These are phyloP conservation scores for Annulohypoxylon stygium DNA, from an alignment of 495 filamentous ascomycete genomes.

Conservation along the genomic window DNA sequence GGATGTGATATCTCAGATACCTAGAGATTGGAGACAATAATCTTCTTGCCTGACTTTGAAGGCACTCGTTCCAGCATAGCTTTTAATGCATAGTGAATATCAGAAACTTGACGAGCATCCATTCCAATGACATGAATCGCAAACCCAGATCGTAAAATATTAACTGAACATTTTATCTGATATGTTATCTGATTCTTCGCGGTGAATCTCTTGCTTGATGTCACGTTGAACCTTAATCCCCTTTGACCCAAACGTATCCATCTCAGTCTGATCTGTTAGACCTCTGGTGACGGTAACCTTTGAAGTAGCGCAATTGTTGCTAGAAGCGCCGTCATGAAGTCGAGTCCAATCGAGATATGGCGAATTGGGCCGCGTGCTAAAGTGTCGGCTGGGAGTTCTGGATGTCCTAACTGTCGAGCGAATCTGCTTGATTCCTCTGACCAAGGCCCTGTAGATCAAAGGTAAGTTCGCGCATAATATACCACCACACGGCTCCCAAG, in stretches of 20 bases:
- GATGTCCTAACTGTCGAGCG: conserved; percentile 34
- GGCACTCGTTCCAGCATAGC: neutral
- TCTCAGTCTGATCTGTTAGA: conserved; percentile 20
- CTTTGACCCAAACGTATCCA: conserved; percentile 15
- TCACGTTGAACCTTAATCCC: conserved; percentile 38
- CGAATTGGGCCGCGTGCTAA: conserved; percentile 17
- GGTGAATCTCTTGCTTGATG: conserved; percentile 37
- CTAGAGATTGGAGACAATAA: neutral
- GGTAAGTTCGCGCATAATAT: conserved; percentile 63
- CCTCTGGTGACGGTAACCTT: conserved; percentile 32
- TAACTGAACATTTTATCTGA: conserved; percentile 1
- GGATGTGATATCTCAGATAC: neutral
- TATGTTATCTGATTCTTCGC: neutral
- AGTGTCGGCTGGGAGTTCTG: conserved; percentile 10
- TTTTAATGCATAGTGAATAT: neutral
- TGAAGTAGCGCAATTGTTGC: conserved; percentile 25
- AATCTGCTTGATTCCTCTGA: conserved; percentile 28
- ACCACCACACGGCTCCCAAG: conserved; percentile 59
- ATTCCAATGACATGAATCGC: neutral
- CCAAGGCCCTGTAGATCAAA: conserved; percentile 46
- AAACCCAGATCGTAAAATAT: neutral
- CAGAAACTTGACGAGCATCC: neutral
- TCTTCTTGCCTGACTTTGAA: neutral
- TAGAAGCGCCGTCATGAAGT: conserved; percentile 21
- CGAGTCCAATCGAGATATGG: conserved; percentile 35